Evolutionary conservation across 192 early-diverging fungal species (phyloP).

Genomic region (Rhizoclosmatium sp.): DNA sequence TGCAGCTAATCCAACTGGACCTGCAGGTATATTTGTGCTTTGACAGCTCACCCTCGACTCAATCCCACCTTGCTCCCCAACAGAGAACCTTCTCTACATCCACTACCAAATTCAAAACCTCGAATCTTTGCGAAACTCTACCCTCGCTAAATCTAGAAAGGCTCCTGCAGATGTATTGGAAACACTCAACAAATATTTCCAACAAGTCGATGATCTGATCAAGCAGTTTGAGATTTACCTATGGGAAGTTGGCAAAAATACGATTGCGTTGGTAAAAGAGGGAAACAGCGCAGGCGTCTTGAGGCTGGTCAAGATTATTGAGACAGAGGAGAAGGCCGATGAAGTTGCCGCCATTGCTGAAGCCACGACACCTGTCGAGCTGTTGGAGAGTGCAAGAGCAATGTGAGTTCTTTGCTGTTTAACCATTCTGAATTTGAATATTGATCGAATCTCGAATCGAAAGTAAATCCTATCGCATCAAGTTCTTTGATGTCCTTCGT

Average conservation of each 20-base stretch:
- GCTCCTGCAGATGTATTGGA: slow-evolving; percentile 78
- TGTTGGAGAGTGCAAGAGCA: slow-evolving; percentile 19
- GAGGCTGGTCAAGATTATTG: slow-evolving; percentile 91
- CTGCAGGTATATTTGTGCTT: slow-evolving; percentile 48
- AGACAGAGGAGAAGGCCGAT: slow-evolving; percentile 91
- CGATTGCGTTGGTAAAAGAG: slow-evolving; percentile 80
- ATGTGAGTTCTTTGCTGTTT: not conserved
- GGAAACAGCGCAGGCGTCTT: slow-evolving; percentile 79
- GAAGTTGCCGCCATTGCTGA: slow-evolving; percentile 67
- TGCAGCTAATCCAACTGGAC: slow-evolving; percentile 64
- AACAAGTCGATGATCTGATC: slow-evolving; percentile 78
- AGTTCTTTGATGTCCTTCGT: slow-evolving; percentile 78
- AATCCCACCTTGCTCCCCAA: too few relatives aligned
- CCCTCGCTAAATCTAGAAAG: slow-evolving; percentile 75
- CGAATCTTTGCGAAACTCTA: slow-evolving; percentile 83
- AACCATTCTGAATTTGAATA: not conserved
- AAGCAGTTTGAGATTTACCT: slow-evolving; percentile 87
- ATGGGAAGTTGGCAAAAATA: slow-evolving; percentile 82
- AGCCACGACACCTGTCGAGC: slow-evolving; percentile 22
- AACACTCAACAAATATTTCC: slow-evolving; percentile 88
- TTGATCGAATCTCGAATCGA: not conserved
- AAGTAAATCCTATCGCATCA: slow-evolving; percentile 78
- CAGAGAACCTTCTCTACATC: slow-evolving; percentile 79
- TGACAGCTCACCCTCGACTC: not conserved
- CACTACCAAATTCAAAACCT: slow-evolving; percentile 90